Evolutionary conservation across 208 protist species (phyloP).

Genomic region (Trichomonas gallinae): DNA sequence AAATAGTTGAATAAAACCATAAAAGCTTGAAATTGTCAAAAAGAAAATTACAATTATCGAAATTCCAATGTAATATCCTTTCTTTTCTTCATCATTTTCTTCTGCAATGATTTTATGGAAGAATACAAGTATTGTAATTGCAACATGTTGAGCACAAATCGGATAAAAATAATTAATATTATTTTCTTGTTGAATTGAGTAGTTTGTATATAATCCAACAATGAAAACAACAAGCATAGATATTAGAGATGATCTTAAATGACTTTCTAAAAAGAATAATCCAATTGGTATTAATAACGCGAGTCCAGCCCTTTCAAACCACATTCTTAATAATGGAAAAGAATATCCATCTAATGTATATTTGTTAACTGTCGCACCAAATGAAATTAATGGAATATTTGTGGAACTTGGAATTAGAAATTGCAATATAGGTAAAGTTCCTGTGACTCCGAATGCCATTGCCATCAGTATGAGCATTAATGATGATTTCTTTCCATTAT

Average conservation of each 20-base stretch:
- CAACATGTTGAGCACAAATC: background rate
- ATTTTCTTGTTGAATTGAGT: background rate
- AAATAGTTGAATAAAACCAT: background rate
- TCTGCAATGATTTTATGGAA: background rate
- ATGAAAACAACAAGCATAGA: background rate
- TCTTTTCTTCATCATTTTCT: background rate
- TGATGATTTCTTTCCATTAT: background rate
- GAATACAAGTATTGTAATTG: background rate
- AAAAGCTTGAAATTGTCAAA: background rate
- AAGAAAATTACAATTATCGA: background rate
- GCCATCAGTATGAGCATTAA: background rate
- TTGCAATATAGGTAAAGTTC: background rate
- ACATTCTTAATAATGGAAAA: background rate
- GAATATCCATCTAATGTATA: background rate
- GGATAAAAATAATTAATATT: slow-evolving; percentile 10
- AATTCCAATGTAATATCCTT: background rate
- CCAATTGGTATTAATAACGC: background rate
- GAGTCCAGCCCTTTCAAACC: background rate
- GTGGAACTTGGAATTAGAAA: background rate
- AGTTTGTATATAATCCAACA: background rate
- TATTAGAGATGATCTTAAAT: too few relatives aligned
- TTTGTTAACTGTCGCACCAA: too few relatives aligned
- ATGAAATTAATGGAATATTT: background rate
- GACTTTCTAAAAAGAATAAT: background rate
- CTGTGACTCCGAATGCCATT: background rate